Evolutionary conservation across 192 early-diverging fungal genomes (phyloP).

Genomic region (Chytriomyces hyalinus): DNA sequence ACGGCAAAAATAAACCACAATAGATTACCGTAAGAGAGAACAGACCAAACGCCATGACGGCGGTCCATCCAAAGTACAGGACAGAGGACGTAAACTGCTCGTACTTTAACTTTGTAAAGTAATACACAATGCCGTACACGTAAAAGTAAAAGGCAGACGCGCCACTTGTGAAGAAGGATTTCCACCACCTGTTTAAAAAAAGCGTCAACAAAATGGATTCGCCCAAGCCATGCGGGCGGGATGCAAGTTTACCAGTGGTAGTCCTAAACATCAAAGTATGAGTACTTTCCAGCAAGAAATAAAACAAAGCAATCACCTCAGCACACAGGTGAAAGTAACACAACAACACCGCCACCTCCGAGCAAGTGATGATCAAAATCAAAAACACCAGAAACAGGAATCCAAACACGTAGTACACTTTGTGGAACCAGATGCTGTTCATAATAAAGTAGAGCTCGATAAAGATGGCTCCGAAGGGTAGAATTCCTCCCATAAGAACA

Average conservation of each 20-base stretch:
- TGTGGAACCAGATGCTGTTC: slow-evolving; percentile 61
- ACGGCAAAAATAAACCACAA: neutral
- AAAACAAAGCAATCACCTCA: slow-evolving; percentile 44
- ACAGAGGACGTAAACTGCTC: slow-evolving; percentile 68
- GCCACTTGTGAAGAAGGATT: slow-evolving; percentile 78
- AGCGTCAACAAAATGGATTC: slow-evolving; percentile 9
- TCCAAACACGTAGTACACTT: slow-evolving; percentile 66
- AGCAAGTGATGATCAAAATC: slow-evolving; percentile 62
- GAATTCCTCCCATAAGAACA: slow-evolving; percentile 68
- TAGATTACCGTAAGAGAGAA: slow-evolving; percentile 59
- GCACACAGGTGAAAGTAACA: slow-evolving; percentile 68
- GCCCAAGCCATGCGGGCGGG: neutral
- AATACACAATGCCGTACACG: slow-evolving; percentile 78
- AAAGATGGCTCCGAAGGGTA: slow-evolving; percentile 73
- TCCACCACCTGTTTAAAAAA: slow-evolving; percentile 80
- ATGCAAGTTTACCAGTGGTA: slow-evolving; percentile 32
- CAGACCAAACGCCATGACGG: slow-evolving; percentile 71
- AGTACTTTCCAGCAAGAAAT: slow-evolving; percentile 1
- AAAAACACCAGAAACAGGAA: slow-evolving; percentile 63
- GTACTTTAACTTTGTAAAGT: slow-evolving; percentile 62
- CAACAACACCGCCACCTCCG: slow-evolving; percentile 60
- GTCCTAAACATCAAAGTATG: slow-evolving; percentile 33
- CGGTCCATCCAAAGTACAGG: slow-evolving; percentile 73
- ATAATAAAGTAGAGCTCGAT: slow-evolving; percentile 70
- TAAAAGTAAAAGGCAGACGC: slow-evolving; percentile 81